Base-by-base conservation (phyloP, 441 rosid species). In the Erodium chrysanthum region DNA sequence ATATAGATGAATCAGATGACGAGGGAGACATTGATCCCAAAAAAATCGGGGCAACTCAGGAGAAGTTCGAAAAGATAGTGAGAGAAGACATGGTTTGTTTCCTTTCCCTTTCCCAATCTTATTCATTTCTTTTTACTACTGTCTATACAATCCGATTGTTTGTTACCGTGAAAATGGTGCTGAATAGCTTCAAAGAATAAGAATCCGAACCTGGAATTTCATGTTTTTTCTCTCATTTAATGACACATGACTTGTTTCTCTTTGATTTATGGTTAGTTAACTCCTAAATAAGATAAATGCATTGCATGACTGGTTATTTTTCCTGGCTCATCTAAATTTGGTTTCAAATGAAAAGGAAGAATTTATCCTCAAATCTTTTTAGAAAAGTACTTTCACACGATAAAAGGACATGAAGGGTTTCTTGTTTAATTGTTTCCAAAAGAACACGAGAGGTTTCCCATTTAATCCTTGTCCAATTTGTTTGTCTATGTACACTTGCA, bases 1-100 rank as follows among this genome's bases (percentile, higher is more conserved):
- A 81, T 77, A 69, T 91, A 21, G 97, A 90, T 81, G 98, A 95
- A 31, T 95, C 98, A 4, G 99, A 95, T 74, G 99, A 92, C 64
- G 99, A 95, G 60, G 78, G 77, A 7, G 97, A 95, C 74, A 80
- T 84, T 74, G 74, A 75, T 33, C 75, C 80, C 15, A 77, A 84
- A 69, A 92, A 87, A 68, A 69, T 79, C 75, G 79, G 90, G 72
- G 68, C 75, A 44, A 56, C 77, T 14, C 83, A 74, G 70, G 89
- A 84, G 65, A 84, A 75, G 69, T 76, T 87, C 50, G 98, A 95
- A 73, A 86, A 76, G 74, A 85, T 92, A 66, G 88, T 86, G 75
- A 83, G 98, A 78, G 77, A 76, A 71, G 99, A 92, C 27, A 83
- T 79, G 86, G 99, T 95, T 61, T 66, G 91, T 82, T 71, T 79